Percentiles rank a stretch among this genome's conserved stretches.
Evolutionary conservation across 208 protist genomes (phyloP).

Genomic region (Trypanosoma lewisi): DNA sequence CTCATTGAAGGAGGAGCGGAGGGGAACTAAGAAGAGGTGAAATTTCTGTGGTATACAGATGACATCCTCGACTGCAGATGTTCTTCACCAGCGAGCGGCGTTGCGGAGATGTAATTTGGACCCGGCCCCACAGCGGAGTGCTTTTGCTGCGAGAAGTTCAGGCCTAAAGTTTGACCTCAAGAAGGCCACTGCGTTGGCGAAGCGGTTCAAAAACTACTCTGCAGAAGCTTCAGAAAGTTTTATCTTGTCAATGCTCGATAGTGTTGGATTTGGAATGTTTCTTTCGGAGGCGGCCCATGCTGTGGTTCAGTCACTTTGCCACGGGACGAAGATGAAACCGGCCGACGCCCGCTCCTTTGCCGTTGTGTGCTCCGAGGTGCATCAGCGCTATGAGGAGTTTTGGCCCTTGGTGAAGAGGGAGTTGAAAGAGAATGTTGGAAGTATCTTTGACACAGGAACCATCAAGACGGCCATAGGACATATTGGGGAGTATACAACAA

Average conservation of each 20-base stretch:
- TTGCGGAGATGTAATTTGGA: slow-evolving; percentile 20
- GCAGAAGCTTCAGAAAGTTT: slow-evolving; percentile 23
- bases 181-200: slow-evolving; percentile 27
- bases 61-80: neutral
- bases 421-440: slow-evolving; percentile 11
- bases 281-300: slow-evolving; percentile 25
- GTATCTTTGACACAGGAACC: slow-evolving; percentile 7
- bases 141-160: slow-evolving; percentile 7
- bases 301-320: slow-evolving; percentile 25
- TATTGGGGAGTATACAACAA: slow-evolving; percentile 12
- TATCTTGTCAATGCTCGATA: slow-evolving; percentile 20
- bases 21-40: too few species aligned
- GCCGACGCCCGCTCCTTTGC: slow-evolving; percentile 20
- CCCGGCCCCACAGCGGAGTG: slow-evolving; percentile 4
- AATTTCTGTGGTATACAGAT: neutral
- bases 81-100: slow-evolving; percentile 6
- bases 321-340: slow-evolving; percentile 22
- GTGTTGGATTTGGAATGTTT: slow-evolving; percentile 30
- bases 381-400: slow-evolving; percentile 32
- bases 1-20: too few species aligned
- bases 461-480: slow-evolving; percentile 6
- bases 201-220: slow-evolving; percentile 27
- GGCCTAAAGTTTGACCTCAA: slow-evolving; percentile 30
- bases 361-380: slow-evolving; percentile 27
- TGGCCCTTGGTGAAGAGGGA: slow-evolving; percentile 18